Evolutionary conservation across 192 early-diverging fungal genomes (phyloP).

Genomic region (Coemansia sp.): DNA sequence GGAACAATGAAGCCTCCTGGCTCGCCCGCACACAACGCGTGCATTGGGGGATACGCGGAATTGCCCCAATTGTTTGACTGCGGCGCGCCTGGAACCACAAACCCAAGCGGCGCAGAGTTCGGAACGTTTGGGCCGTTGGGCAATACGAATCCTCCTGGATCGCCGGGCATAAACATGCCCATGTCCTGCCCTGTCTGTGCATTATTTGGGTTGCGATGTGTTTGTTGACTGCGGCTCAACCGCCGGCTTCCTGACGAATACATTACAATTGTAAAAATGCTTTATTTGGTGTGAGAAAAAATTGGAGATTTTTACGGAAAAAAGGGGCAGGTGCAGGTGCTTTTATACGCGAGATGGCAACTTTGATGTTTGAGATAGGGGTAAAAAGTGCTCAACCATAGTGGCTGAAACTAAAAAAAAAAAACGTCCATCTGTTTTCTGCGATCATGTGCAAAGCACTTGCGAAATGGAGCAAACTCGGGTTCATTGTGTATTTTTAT

Average conservation of each 20-base stretch:
- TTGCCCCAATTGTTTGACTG: not conserved
- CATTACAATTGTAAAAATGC: too few relatives aligned
- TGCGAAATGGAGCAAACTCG: not conserved
- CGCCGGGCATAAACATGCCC: slow-evolving; percentile 33
- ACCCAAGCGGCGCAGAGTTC: slow-evolving; percentile 21
- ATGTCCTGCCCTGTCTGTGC: not conserved
- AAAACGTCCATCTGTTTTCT: not conserved
- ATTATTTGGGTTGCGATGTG: not conserved
- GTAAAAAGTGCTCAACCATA: not conserved
- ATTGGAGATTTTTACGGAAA: not conserved
- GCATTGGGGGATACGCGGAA: slow-evolving; percentile 10
- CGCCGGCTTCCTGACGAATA: slow-evolving; percentile 10
- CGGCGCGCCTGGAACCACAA: slow-evolving; percentile 24
- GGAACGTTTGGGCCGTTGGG: slow-evolving; percentile 3
- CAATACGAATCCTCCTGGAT: slow-evolving; percentile 41
- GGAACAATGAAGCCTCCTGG: slow-evolving; percentile 32
- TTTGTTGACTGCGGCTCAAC: slow-evolving; percentile 7
- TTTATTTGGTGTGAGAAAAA: not conserved
- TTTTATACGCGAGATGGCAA: not conserved
- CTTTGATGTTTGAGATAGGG: too few relatives aligned
- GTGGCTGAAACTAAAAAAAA: not conserved
- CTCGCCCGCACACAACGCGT: slow-evolving; percentile 7
- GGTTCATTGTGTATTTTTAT: not conserved
- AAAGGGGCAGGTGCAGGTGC: not conserved
- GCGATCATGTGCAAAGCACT: not conserved